These are phyloP conservation scores for Combretum micranthum DNA, from an alignment of 345 rosid genomes.

Conservation along the genomic window DNA sequence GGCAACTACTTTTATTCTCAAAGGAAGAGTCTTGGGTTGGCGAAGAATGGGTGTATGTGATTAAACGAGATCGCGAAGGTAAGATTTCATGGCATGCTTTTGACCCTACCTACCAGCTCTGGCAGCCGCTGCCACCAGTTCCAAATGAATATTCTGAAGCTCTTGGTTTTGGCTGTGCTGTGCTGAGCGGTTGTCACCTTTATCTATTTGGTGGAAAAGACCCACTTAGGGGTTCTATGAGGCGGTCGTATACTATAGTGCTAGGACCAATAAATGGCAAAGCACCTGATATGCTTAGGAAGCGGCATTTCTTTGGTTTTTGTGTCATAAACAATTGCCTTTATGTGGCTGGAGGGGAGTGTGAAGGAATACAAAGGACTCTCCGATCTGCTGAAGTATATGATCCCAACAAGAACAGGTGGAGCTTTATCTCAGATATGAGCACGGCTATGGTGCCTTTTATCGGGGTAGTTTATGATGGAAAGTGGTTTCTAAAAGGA, in stretches of 20 bases:
- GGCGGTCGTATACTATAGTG: constrained; percentile 87
- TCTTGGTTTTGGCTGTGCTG: constrained; percentile 96
- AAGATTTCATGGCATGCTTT: constrained; percentile 89
- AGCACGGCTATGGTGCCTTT: constrained; percentile 98
- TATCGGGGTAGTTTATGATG: constrained; percentile 80
- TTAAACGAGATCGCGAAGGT: constrained; percentile 88
- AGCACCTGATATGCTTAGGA: constrained; percentile 94
- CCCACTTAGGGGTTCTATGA: constrained; percentile 83
- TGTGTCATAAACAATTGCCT: constrained; percentile 91
- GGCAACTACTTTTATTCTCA: constrained; percentile 74
- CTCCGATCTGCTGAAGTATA: constrained; percentile 93
- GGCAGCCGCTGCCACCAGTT: constrained; percentile 97
- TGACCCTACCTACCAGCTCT: constrained; percentile 69
- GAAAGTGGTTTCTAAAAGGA: constrained; percentile 92
- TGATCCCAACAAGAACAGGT: constrained; percentile 77
- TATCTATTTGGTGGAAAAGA: constrained; percentile 96
- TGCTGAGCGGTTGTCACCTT: constrained; percentile 80
- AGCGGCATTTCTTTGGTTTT: constrained; percentile 88
- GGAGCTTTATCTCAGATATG: constrained; percentile 93
- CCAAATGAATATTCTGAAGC: constrained; percentile 89
- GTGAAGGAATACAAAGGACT: constrained; percentile 88
- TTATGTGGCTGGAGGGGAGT: constrained; percentile 97
- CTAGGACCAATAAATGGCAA: constrained; percentile 95
- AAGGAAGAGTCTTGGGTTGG: constrained; percentile 72
- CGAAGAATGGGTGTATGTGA: constrained; percentile 95